Conservation (phyloP, 305 asterid species). For the Andrographis paniculata region DNA sequence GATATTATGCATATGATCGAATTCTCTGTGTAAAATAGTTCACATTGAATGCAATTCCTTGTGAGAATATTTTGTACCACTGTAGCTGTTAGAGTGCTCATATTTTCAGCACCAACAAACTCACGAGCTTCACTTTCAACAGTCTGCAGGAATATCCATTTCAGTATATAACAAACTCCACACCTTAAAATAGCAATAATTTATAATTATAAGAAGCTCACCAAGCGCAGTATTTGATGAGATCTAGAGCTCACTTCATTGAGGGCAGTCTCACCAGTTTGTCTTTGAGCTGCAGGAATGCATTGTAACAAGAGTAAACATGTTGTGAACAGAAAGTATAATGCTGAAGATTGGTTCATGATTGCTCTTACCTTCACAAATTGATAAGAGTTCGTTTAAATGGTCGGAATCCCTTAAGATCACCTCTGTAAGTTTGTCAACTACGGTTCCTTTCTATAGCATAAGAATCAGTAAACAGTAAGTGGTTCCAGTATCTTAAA, state of each 20-base stretch:
- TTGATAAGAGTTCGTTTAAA: conserved; percentile 50
- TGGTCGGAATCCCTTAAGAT: conserved; percentile 49
- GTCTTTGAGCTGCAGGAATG: conserved; percentile 65
- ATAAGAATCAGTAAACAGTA: not conserved
- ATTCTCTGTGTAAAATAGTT: conserved; percentile 1
- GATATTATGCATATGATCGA: not conserved
- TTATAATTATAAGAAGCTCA: conserved; percentile 25
- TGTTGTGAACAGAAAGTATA: conserved; percentile 1
- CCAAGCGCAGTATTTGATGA: conserved; percentile 90
- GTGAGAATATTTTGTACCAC: conserved; percentile 50
- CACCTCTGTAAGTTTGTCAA: conserved; percentile 82
- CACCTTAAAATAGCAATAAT: not conserved
- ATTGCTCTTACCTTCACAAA: conserved; percentile 58
- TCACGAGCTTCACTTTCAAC: conserved; percentile 71
- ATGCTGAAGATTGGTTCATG: not conserved
- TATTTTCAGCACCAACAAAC: conserved; percentile 30
- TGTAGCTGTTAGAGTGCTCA: conserved; percentile 71
- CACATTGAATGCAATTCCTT: not conserved
- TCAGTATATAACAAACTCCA: not conserved
- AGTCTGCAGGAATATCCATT: conserved; percentile 37
- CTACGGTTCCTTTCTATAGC: conserved; percentile 69
- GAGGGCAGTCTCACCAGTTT: conserved; percentile 76
- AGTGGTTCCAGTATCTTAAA: not conserved
- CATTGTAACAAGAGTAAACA: not conserved
- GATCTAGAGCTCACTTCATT: conserved; percentile 90